Conservation (phyloP, 768 basidiomycete genomes). For the Leccinum subtestaceum region DNA sequence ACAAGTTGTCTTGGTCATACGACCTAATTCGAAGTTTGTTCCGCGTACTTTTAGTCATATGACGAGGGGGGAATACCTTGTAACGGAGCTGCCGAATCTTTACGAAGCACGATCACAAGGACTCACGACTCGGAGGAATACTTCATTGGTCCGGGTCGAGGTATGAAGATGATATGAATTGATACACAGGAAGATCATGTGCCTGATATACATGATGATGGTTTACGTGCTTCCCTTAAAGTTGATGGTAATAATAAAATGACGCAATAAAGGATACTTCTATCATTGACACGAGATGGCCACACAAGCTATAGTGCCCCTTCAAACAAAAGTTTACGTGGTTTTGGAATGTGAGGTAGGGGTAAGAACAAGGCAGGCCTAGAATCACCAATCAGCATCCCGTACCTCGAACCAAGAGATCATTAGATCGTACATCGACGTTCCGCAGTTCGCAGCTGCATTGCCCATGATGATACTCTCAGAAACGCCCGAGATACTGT, state of each 20-base stretch:
- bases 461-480: conserved; percentile 99
- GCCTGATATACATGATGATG: background rate
- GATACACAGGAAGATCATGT: background rate
- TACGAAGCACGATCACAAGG: background rate
- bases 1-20: background rate
- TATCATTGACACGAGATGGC: background rate
- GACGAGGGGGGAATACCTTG: too few relatives aligned
- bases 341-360: conserved; percentile 33
- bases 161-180: background rate
- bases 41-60: too few relatives aligned
- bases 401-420: background rate
- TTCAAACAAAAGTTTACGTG: conserved; percentile 36
- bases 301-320: conserved; percentile 23
- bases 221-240: background rate
- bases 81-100: too few relatives aligned
- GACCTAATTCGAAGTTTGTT: background rate
- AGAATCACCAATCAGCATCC: conserved; percentile 4
- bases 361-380: conserved; percentile 38
- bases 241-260: background rate
- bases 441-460: conserved; percentile 90
- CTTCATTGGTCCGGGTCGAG: too few relatives aligned
- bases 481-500: conserved; percentile 93
- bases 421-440: conserved; percentile 68
- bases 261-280: background rate
- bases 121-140: too few relatives aligned